Percentiles rank a stretch among this genome's conserved stretches.
These are phyloP conservation scores for Phlyctochytrium arcticum DNA, from an alignment of 192 early-diverging fungal species.

Conservation along the genomic window DNA sequence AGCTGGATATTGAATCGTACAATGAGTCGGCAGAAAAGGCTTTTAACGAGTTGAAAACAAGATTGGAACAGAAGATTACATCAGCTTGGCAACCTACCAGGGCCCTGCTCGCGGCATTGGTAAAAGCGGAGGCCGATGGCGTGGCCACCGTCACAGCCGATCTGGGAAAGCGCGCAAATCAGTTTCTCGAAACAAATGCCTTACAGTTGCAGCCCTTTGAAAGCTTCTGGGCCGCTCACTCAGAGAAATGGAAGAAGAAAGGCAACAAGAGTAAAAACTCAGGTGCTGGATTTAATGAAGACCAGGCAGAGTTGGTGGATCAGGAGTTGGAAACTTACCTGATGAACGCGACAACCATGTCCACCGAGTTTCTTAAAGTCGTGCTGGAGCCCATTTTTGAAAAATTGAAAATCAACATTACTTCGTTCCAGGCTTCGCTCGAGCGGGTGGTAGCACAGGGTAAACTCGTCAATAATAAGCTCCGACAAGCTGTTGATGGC, in stretches of 20 bases:
- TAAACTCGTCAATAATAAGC: neutral
- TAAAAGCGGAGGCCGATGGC: neutral
- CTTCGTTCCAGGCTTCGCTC: too few species aligned
- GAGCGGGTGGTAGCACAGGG: neutral
- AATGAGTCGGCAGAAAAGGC: neutral
- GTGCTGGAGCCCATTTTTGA: too few species aligned
- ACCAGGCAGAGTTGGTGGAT: too few species aligned
- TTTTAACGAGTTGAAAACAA: neutral
- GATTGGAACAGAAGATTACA: neutral
- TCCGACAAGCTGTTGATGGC: neutral
- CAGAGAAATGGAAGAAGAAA: slow-evolving; percentile 6
- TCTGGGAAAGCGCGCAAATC: neutral
- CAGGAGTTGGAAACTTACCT: too few species aligned
- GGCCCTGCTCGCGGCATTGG: neutral
- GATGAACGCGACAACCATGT: too few species aligned
- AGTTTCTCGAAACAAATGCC: neutral
- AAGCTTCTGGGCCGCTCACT: neutral
- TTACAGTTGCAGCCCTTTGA: neutral
- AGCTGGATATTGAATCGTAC: neutral
- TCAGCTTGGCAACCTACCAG: neutral
- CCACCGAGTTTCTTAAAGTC: too few species aligned
- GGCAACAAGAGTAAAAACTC: neutral
- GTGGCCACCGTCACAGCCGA: neutral
- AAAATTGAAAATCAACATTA: too few species aligned
- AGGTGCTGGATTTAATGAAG: too few species aligned